Conservation (phyloP, 371 early-diverging fungal genomes). For the Fennellomyces sp. region DNA sequence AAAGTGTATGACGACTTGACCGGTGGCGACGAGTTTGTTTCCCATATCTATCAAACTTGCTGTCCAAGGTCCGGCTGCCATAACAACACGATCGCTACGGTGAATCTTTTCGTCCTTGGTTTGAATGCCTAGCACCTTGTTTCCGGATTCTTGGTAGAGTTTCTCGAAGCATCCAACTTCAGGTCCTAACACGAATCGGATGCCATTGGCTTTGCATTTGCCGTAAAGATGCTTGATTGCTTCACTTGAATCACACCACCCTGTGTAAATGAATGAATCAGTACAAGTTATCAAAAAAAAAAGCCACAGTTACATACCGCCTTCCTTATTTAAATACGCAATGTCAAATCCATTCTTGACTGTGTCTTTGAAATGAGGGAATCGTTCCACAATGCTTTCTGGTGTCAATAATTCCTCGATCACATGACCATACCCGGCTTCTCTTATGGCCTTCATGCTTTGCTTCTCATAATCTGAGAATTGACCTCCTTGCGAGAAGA, state of each 20-base stretch:
- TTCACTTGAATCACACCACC: constrained; percentile 47
- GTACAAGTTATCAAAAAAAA: too few species aligned
- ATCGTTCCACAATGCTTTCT: constrained; percentile 28
- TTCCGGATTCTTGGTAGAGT: constrained; percentile 16
- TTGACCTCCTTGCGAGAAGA: constrained; percentile 27
- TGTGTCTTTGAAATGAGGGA: constrained; percentile 33
- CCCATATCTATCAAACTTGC: constrained; percentile 45
- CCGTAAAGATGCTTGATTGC: constrained; percentile 36
- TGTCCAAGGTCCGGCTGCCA: constrained; percentile 65
- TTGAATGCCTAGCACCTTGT: constrained; percentile 40
- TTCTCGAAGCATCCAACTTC: constrained; percentile 17
- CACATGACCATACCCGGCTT: constrained; percentile 33
- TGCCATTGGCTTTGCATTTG: constrained; percentile 36
- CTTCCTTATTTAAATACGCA: constrained; percentile 36
- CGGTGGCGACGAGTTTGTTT: constrained; percentile 43
- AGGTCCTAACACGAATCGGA: constrained; percentile 38
- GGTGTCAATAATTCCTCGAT: constrained; percentile 28
- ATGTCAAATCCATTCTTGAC: constrained; percentile 28
- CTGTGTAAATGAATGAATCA: constrained; percentile 6
- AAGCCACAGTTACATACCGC: constrained; percentile 18
- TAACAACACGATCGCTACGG: constrained; percentile 41
- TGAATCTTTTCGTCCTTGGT: constrained; percentile 47
- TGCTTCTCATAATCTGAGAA: constrained; percentile 32
- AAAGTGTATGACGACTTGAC: constrained; percentile 60
- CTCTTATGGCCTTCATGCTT: constrained; percentile 35